These are phyloP conservation scores for Raffaelea albimanens DNA, from an alignment of 2,329 filamentous ascomycete species.

Conservation along the genomic window DNA sequence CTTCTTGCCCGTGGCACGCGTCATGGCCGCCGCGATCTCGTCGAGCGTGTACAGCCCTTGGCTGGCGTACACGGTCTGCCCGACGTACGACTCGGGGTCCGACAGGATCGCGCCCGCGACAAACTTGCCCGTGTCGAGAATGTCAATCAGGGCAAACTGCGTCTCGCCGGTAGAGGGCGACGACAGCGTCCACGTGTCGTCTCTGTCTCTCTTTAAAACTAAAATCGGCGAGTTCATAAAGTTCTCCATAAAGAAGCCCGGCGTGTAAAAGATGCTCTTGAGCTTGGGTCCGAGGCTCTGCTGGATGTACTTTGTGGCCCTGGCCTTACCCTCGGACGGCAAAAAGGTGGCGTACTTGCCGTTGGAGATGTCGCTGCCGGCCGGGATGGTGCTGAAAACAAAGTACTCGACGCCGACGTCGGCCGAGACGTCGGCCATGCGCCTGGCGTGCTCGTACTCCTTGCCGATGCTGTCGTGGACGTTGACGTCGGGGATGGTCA, in stretches of 20 bases:
- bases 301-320: conserved; percentile 45
- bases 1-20: conserved; percentile 22
- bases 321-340: conserved; percentile 37
- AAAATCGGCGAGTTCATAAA: conserved; percentile 14
- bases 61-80: conserved; percentile 12
- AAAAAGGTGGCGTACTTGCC: conserved; percentile 49
- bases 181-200: conserved; percentile 14
- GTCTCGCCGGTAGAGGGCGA: conserved; percentile 22
- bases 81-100: conserved; percentile 13
- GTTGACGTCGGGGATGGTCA: conserved; percentile 17
- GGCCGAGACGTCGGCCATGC: conserved; percentile 35
- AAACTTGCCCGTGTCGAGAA: conserved; percentile 31
- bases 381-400: conserved; percentile 44
- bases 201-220: conserved; percentile 13
- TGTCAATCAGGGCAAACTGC: conserved; percentile 28
- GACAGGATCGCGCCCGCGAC: conserved; percentile 19
- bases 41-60: conserved; percentile 16
- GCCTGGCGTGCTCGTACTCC: conserved; percentile 32
- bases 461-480: conserved; percentile 18
- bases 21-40: conserved; percentile 21
- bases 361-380: conserved; percentile 44
- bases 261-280: conserved; percentile 40
- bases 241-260: conserved; percentile 48
- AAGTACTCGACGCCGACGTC: conserved; percentile 38
- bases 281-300: conserved; percentile 30